Conservation (phyloP, 176 grass and related monocot genomes). For the Hyparrhenia diplandra region DNA sequence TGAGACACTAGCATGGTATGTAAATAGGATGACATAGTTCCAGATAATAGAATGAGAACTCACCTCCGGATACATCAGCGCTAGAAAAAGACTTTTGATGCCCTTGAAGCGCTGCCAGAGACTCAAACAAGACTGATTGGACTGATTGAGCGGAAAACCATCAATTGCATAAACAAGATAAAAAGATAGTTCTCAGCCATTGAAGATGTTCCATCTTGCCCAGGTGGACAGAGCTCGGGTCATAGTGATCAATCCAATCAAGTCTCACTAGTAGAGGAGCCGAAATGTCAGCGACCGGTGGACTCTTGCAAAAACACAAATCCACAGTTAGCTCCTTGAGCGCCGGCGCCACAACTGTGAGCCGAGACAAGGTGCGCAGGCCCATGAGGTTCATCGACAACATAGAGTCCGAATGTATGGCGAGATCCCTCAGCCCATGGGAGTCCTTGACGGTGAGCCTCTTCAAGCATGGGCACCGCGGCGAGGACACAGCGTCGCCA, state of each 20-base stretch:
- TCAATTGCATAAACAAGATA: neutral
- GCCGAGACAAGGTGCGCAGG: neutral
- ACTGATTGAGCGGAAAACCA: neutral
- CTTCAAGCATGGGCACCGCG: neutral
- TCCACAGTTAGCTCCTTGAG: neutral
- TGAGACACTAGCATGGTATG: no score
- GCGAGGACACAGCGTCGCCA: conserved; percentile 3
- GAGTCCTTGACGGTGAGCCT: neutral
- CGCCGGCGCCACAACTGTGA: neutral
- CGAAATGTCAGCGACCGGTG: neutral
- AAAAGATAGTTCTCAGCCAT: neutral
- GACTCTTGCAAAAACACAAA: neutral
- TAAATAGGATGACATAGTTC: neutral
- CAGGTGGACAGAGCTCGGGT: conserved; percentile 5
- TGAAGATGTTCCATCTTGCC: neutral
- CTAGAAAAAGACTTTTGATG: neutral
- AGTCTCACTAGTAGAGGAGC: neutral
- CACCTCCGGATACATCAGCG: neutral
- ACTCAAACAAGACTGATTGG: neutral
- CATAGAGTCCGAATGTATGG: neutral
- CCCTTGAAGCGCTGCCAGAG: neutral
- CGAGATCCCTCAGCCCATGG: neutral
- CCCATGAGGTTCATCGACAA: no score
- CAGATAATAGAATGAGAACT: neutral
- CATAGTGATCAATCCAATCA: neutral